A percentile compares a stretch with the other conserved stretches of the same genome.
phyloP scores from a whole-genome alignment of 2,329 filamentous ascomycete genomes.

The Blastomyces percursus region DNA sequence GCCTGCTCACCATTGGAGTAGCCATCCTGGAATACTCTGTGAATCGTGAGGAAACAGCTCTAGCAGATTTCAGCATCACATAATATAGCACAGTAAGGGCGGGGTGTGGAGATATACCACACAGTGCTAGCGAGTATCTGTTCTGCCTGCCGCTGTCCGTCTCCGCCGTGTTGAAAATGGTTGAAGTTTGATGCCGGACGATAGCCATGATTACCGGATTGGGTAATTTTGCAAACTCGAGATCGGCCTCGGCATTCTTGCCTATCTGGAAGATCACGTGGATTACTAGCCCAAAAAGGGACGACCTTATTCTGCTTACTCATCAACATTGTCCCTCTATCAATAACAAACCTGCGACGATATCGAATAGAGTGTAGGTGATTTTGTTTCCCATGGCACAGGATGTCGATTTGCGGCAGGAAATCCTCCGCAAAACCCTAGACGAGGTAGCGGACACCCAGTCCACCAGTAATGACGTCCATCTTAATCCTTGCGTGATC shows the following conservation, averaged over 20 bases:
- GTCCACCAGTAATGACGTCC: constrained; percentile 21
- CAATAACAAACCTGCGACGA: neutral
- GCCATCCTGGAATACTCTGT: constrained; percentile 21
- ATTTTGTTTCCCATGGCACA: constrained; percentile 24
- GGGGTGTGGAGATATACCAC: neutral
- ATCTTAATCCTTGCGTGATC: constrained; percentile 62
- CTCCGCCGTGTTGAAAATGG: neutral
- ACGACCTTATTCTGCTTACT: neutral
- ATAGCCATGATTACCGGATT: neutral
- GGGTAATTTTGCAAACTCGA: neutral
- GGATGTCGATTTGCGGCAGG: constrained; percentile 32
- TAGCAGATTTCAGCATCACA: constrained; percentile 27
- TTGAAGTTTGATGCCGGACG: neutral
- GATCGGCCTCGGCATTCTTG: neutral
- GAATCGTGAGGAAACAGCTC: constrained; percentile 24
- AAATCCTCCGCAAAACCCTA: constrained; percentile 36
- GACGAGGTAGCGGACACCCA: constrained; percentile 33
- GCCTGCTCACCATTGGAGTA: constrained; percentile 20
- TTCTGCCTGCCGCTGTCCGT: neutral
- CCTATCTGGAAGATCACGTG: neutral
- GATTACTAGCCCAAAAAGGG: too few relatives aligned
- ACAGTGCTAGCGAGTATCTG: neutral
- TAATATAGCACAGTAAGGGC: neutral
- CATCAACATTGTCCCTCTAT: neutral
- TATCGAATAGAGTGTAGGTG: neutral